phyloP scores from a whole-genome alignment of 164 flowering plant genomes.

The Vitis rupestris region DNA sequence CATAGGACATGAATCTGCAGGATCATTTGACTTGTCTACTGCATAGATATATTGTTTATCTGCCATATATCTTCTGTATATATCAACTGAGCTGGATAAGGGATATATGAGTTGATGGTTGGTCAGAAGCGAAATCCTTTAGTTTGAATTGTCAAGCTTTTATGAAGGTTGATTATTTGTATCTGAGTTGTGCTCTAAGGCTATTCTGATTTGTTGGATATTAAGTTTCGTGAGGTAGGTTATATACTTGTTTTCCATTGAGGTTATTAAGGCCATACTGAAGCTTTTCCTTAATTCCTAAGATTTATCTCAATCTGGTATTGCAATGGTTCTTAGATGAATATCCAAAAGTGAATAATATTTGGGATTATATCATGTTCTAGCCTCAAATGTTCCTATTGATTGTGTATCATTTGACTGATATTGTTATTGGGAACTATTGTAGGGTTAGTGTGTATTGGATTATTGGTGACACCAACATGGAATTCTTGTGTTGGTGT shows the following conservation, averaged over 20 bases:
- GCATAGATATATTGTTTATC: constrained; percentile 9
- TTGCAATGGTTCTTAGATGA: constrained; percentile 9
- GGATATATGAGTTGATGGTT: constrained; percentile 11
- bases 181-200: constrained; percentile 10
- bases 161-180: not conserved
- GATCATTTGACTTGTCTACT: constrained; percentile 15
- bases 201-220: constrained; percentile 25
- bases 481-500: constrained; percentile 47
- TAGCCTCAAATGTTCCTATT: constrained; percentile 20
- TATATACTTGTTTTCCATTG: constrained; percentile 7
- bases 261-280: constrained; percentile 8
- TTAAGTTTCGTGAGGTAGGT: constrained; percentile 25
- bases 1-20: constrained; percentile 25
- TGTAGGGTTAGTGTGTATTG: constrained; percentile 51
- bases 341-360: constrained; percentile 14
- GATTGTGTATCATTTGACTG: constrained; percentile 28
- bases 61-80: constrained; percentile 9
- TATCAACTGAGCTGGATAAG: not conserved
- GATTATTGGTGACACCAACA: constrained; percentile 45
- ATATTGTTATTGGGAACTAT: constrained; percentile 41
- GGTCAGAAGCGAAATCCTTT: constrained; percentile 18
- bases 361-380: constrained; percentile 20
- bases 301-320: constrained; percentile 9
- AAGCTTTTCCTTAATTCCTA: not conserved
- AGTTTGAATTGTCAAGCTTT: constrained; percentile 17